Percentiles rank a stretch among this genome's conserved stretches.
Conservation (phyloP, 2,329 filamentous ascomycete species). For the Exophiala mesophila region DNA sequence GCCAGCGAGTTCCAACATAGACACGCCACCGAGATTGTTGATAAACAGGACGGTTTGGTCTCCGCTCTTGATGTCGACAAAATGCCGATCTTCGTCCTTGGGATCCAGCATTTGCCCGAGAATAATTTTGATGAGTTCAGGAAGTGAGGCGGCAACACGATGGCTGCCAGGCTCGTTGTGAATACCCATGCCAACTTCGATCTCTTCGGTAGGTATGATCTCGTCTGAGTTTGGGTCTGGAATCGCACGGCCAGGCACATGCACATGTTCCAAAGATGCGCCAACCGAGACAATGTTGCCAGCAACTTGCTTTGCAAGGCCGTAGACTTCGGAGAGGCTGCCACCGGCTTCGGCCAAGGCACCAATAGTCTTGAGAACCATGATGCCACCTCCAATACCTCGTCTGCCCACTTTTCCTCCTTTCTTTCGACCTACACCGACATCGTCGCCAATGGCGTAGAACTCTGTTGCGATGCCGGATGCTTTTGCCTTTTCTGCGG, state of each 20-base stretch:
- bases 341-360: slow-evolving; percentile 70
- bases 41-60: slow-evolving; percentile 61
- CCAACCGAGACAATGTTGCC: slow-evolving; percentile 80
- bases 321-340: slow-evolving; percentile 64
- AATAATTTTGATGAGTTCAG: slow-evolving; percentile 56
- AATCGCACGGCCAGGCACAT: slow-evolving; percentile 71
- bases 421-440: slow-evolving; percentile 74
- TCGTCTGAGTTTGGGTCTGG: slow-evolving; percentile 45
- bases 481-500: slow-evolving; percentile 83
- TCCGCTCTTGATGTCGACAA: slow-evolving; percentile 51
- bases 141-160: slow-evolving; percentile 45
- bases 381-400: slow-evolving; percentile 84
- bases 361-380: slow-evolving; percentile 86
- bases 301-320: slow-evolving; percentile 65
- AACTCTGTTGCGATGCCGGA: slow-evolving; percentile 75
- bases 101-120: slow-evolving; percentile 59
- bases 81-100: slow-evolving; percentile 60
- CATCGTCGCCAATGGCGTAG: slow-evolving; percentile 88
- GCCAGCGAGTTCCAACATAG: slow-evolving; percentile 61
- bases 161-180: slow-evolving; percentile 45
- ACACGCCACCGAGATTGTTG: slow-evolving; percentile 67
- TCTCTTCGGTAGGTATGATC: slow-evolving; percentile 47
- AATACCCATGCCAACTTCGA: slow-evolving; percentile 70
- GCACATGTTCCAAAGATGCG: slow-evolving; percentile 82
- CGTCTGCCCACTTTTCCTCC: slow-evolving; percentile 88